Conservation (phyloP, 164 flowering plant species). For the Paratinospora sagittata region DNA sequence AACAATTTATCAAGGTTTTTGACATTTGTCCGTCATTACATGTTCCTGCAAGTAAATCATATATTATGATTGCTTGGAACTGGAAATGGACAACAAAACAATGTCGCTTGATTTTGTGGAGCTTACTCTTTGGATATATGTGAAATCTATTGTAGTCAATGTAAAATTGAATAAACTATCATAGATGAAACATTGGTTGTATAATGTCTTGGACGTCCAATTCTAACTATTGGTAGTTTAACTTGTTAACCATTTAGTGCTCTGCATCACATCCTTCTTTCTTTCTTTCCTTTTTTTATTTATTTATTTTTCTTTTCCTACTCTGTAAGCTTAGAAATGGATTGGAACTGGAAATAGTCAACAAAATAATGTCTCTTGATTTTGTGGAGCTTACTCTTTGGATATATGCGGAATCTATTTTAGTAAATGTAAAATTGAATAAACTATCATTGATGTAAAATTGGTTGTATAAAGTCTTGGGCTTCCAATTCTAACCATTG, state of each 20-base stretch:
- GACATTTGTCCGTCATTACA: no score
- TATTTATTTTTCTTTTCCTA: neutral
- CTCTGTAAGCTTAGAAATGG: constrained; percentile 5
- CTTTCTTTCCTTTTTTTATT: neutral
- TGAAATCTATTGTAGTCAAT: neutral
- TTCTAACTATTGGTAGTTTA: neutral
- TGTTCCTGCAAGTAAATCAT: neutral
- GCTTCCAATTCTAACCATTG: neutral
- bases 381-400: neutral
- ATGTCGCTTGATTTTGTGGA: neutral
- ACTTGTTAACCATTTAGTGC: neutral
- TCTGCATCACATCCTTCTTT: constrained; percentile 1
- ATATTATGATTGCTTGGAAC: neutral
- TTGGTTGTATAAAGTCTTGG: neutral
- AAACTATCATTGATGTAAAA: neutral
- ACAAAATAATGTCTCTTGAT: neutral
- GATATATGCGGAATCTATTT: neutral
- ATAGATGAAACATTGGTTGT: neutral
- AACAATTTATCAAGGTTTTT: no score
- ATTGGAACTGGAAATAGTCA: neutral
- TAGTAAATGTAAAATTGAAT: neutral
- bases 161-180: neutral
- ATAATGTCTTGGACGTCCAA: neutral
- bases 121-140: neutral
- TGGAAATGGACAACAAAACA: neutral